Evolutionary conservation across 2,329 filamentous ascomycete species (phyloP).

Genomic region (Monosporascus sp.): DNA sequence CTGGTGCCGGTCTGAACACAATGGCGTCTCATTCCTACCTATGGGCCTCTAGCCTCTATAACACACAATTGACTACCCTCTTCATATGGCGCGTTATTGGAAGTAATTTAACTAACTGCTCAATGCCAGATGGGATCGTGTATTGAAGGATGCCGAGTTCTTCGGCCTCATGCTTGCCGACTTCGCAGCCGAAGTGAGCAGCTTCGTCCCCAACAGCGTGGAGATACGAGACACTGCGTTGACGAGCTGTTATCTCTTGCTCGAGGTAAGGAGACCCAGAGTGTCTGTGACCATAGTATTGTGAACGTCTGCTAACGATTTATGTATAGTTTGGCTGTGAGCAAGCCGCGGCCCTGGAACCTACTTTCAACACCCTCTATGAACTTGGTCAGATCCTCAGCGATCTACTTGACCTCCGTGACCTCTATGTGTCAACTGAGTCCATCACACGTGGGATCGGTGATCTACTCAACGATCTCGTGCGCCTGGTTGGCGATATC

Average conservation of each 20-base stretch:
- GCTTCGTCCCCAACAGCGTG: slow-evolving; percentile 20
- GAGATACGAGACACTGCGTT: slow-evolving; percentile 26
- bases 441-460: slow-evolving; percentile 27
- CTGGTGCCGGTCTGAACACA: too few species aligned
- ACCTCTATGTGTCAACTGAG: slow-evolving; percentile 26
- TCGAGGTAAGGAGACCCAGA: slow-evolving; percentile 25
- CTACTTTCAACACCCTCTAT: slow-evolving; percentile 33
- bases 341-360: slow-evolving; percentile 31
- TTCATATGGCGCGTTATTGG: too few species aligned
- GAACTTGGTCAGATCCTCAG: slow-evolving; percentile 33
- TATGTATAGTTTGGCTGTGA: slow-evolving; percentile 29
- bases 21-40: too few species aligned
- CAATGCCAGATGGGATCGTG: slow-evolving; percentile 28
- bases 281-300: too few species aligned
- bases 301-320: too few species aligned
- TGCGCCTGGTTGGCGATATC: slow-evolving; percentile 29
- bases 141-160: slow-evolving; percentile 34
- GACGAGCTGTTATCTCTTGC: slow-evolving; percentile 31
- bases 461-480: slow-evolving; percentile 29
- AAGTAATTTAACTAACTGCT: too few species aligned
- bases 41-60: too few species aligned
- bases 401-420: slow-evolving; percentile 30
- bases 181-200: slow-evolving; percentile 28
- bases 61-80: too few species aligned
- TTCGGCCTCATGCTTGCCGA: slow-evolving; percentile 34